These are phyloP conservation scores for Wickerhamiella kazuoi DNA, from an alignment of 805 yeast species.

Conservation along the genomic window DNA sequence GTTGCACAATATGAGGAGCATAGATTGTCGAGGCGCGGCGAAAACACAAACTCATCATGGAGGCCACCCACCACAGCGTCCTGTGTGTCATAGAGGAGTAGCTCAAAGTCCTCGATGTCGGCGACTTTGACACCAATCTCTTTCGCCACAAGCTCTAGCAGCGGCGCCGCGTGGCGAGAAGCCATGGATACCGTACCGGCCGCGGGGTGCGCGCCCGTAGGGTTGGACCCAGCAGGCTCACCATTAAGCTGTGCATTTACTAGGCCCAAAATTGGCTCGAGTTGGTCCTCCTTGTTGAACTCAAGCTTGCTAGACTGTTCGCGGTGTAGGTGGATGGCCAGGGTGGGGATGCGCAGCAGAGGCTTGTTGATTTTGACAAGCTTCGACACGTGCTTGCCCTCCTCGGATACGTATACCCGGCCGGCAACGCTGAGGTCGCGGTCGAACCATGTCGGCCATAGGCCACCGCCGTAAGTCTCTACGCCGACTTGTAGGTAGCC, in stretches of 20 bases:
- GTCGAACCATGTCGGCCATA: slow-evolving; percentile 96
- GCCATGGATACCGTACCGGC: slow-evolving; percentile 45
- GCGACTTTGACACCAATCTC: slow-evolving; percentile 36
- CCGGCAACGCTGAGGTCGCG: slow-evolving; percentile 87
- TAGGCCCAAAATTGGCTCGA: slow-evolving; percentile 72
- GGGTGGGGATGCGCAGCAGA: slow-evolving; percentile 73
- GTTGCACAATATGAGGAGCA: slow-evolving; percentile 73
- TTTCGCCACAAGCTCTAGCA: slow-evolving; percentile 50
- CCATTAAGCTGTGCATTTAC: slow-evolving; percentile 12
- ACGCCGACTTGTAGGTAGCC: slow-evolving; percentile 84
- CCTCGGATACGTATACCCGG: slow-evolving; percentile 51
- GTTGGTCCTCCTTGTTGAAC: slow-evolving; percentile 73
- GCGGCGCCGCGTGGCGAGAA: slow-evolving; percentile 58
- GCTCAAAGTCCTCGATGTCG: slow-evolving; percentile 77
- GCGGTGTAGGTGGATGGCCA: slow-evolving; percentile 81
- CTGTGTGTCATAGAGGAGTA: slow-evolving; percentile 72
- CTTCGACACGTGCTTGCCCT: slow-evolving; percentile 39
- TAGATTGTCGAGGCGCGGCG: slow-evolving; percentile 82
- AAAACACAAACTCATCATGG: slow-evolving; percentile 75
- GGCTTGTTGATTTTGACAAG: slow-evolving; percentile 73
- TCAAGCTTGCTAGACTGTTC: slow-evolving; percentile 55
- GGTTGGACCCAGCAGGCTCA: slow-evolving; percentile 6
- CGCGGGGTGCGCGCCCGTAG: slow-evolving; percentile 30
- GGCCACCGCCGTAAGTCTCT: slow-evolving; percentile 89
- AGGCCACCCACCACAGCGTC: slow-evolving; percentile 73